A percentile compares a stretch with the other conserved stretches of the same genome.
Conservation (phyloP, 257 asterid genomes). For the Phtheirospermum japonicum region DNA sequence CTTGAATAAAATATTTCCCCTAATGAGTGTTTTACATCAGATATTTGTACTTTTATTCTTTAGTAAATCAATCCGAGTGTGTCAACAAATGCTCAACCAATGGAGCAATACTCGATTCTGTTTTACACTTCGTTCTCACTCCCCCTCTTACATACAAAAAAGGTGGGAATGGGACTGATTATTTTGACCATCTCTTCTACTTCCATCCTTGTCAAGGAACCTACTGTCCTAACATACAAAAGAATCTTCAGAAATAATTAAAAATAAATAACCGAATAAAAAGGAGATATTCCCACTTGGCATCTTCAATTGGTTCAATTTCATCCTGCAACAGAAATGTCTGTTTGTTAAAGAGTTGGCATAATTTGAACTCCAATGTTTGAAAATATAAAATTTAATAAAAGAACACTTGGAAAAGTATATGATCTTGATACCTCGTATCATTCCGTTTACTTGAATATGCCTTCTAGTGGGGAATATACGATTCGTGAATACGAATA, state of each 20-base stretch:
- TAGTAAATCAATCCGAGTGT: too few species aligned
- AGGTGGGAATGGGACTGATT: too few species aligned
- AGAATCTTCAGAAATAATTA: constrained; percentile 38
- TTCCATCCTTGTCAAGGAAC: constrained; percentile 40
- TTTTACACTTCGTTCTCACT: too few species aligned
- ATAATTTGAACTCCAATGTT: background rate
- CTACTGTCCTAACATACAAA: constrained; percentile 41
- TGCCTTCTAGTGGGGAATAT: too few species aligned
- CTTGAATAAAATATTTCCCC: too few species aligned
- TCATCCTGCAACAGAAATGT: constrained; percentile 12
- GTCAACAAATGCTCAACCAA: constrained; percentile 28
- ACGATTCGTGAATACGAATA: too few species aligned
- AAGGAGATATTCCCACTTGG: constrained; percentile 28
- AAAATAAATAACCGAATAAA: background rate
- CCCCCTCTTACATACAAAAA: too few species aligned
- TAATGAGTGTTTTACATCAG: too few species aligned
- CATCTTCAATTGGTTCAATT: constrained; percentile 20
- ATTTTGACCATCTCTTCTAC: constrained; percentile 35
- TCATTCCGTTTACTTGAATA: too few species aligned
- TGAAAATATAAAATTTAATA: background rate
- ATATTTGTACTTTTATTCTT: too few species aligned
- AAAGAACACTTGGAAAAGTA: background rate
- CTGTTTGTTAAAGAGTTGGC: too few species aligned
- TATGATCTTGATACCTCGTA: background rate
- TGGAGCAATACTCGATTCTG: too few species aligned